Evolutionary conservation across 2,329 filamentous ascomycete species (phyloP).

Genomic region (Cytospora paraplurivora): DNA sequence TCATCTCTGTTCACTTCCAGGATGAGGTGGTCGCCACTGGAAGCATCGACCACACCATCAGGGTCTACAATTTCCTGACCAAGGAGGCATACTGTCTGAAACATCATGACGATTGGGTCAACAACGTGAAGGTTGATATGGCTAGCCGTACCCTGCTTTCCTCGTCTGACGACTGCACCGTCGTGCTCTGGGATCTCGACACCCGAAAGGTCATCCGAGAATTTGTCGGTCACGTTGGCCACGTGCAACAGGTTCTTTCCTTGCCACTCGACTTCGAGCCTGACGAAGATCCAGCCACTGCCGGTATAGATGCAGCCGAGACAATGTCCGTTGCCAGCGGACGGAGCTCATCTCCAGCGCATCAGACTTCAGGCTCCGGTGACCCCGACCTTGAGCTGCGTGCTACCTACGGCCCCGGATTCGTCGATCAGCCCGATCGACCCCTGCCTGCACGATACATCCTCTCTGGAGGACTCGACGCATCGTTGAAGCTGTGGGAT

Average conservation of each 20-base stretch:
- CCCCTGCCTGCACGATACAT: conserved; percentile 85
- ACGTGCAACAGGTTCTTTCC: conserved; percentile 87
- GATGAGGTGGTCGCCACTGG: conserved; percentile 83
- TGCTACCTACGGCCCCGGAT: conserved; percentile 61
- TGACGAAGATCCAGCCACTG: conserved; percentile 64
- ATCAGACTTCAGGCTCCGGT: conserved; percentile 32
- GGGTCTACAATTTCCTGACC: conserved; percentile 89
- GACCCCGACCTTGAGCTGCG: conserved; percentile 48
- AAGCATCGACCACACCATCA: conserved; percentile 85
- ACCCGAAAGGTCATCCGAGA: conserved; percentile 73
- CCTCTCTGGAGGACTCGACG: conserved; percentile 87
- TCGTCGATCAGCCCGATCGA: conserved; percentile 62
- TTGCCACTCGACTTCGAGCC: conserved; percentile 88
- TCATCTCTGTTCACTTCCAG: conserved; percentile 87
- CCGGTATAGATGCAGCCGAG: conserved; percentile 53
- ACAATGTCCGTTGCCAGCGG: conserved; percentile 52
- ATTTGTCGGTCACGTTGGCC: conserved; percentile 89
- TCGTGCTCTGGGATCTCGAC: conserved; percentile 92
- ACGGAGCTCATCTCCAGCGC: conserved; percentile 46
- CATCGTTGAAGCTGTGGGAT: conserved; percentile 91
- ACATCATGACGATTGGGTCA: conserved; percentile 93
- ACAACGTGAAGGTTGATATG: conserved; percentile 86
- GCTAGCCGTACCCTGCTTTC: conserved; percentile 85
- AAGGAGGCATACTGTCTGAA: conserved; percentile 78
- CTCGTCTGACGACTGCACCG: conserved; percentile 88